Base-by-base conservation (phyloP, 768 basidiomycete genomes). In the Auricularia cornea region DNA sequence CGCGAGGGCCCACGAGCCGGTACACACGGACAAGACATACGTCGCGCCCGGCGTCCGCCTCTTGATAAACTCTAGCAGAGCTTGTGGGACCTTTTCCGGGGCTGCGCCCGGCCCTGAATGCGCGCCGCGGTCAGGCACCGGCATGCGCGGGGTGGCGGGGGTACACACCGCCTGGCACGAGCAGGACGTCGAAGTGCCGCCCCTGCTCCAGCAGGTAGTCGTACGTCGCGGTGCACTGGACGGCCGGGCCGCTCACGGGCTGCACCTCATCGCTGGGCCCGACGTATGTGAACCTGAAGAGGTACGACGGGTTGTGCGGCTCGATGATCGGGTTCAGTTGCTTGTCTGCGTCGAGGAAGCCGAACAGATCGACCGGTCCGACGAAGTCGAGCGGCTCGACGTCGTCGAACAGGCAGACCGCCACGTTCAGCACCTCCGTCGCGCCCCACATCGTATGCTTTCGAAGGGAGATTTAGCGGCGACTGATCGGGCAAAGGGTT, bases 181-280 rank as follows among this genome's bases (percentile, higher is more conserved):
- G 60, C 44, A 74, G 62, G n/a, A 73, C 70, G 59, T 74, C 72
- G 56, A 68, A 72, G 63, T 72, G 72, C 54, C 57, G 40, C 29
- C 70, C 69, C 29, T 60, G 65, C 54, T 69, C 65, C 20, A 68
- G 62, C 6, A 66, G 66, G 6, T 66, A 66, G n/a, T 70, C 67
- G 63, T 74, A 73, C 5, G 66, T 73, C 32, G 65, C 35, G 18
- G 66, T 63, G 12, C 71, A 70, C 12, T 68, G 59, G 6, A 70
- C 30, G 10, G 6, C 23, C 38, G 66, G 70, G 8, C 51, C 51
- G 26, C 51, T 52, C 6, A n/a, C 23, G 6, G 51, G 51, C 8
- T 52, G 51, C 51, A 52, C 51, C 51, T 10, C 10, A 18, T 40
- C 38, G 8, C 8, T 23, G 6, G 51, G 51, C 8, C 10, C 51